Evolutionary conservation across 2,329 filamentous ascomycete species (phyloP).

Genomic region (Ophiostoma fasciatum): DNA sequence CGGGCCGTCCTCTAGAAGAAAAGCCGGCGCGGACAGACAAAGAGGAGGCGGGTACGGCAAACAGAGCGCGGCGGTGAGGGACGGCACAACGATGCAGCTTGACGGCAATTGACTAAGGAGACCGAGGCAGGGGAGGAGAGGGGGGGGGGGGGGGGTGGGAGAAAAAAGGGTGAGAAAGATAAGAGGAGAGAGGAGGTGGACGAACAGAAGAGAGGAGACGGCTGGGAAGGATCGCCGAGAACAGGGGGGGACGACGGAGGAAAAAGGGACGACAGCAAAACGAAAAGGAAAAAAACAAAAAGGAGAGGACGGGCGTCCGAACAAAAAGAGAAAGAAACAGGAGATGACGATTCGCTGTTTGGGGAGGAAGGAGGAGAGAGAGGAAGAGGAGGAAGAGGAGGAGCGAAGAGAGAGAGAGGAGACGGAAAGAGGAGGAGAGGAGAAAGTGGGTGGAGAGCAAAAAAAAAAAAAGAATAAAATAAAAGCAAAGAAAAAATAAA

Average conservation of each 20-base stretch:
- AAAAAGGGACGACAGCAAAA: conserved; percentile 8
- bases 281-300: conserved; percentile 14
- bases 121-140: no score
- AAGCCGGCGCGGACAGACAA: no score
- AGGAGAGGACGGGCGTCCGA: conserved; percentile 7
- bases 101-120: no score
- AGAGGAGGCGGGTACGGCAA: no score
- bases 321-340: conserved; percentile 8
- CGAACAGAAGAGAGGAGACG: conserved; percentile 7
- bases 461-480: conserved; percentile 6
- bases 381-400: conserved; percentile 1
- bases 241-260: conserved; percentile 4
- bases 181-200: background rate
- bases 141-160: no score
- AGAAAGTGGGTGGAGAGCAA: background rate
- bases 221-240: conserved; percentile 1
- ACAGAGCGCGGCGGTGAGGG: no score
- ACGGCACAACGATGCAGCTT: no score
- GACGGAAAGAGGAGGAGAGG: background rate
- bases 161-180: no score
- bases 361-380: conserved; percentile 4
- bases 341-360: conserved; percentile 10
- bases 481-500: background rate
- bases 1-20: no score
- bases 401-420: background rate